phyloP scores from a whole-genome alignment of 2,329 filamentous ascomycete genomes.

The Venturia oleaginea region DNA sequence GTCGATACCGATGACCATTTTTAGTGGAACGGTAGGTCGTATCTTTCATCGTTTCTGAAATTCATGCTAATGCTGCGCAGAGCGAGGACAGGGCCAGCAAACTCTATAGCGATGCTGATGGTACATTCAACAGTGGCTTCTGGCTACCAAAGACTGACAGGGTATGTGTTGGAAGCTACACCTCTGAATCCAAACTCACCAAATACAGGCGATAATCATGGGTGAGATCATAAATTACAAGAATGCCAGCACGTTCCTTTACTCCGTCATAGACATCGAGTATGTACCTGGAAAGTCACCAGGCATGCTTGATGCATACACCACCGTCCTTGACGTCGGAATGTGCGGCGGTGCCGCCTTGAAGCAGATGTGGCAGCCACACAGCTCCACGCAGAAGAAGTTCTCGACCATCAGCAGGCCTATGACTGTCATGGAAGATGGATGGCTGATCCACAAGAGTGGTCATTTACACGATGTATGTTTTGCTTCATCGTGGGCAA shows the following conservation, averaged over 20 bases:
- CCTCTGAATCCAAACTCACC: background rate
- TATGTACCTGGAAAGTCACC: conserved; percentile 1
- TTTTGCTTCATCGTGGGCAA: background rate
- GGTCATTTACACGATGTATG: conserved; percentile 1
- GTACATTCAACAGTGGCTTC: conserved; percentile 8
- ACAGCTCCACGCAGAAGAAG: background rate
- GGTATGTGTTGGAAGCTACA: background rate
- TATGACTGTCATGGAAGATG: background rate
- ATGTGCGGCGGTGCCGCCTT: background rate
- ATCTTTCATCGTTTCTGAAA: background rate
- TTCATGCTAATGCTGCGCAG: background rate
- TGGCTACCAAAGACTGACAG: background rate
- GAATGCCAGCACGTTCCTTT: background rate
- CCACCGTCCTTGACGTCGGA: background rate
- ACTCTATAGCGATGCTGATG: background rate
- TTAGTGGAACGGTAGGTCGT: background rate
- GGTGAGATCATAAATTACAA: conserved; percentile 8
- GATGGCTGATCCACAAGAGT: background rate
- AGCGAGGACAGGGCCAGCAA: background rate
- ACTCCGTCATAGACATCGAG: conserved; percentile 6
- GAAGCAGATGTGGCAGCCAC: background rate
- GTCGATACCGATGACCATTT: background rate
- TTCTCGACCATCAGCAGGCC: background rate
- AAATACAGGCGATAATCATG: background rate
- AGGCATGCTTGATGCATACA: background rate